Evolutionary conservation across 257 asterid species (phyloP), one percentile per base, ranked within the genome.

Genomic region (Ocimum tenuiflorum): DNA sequence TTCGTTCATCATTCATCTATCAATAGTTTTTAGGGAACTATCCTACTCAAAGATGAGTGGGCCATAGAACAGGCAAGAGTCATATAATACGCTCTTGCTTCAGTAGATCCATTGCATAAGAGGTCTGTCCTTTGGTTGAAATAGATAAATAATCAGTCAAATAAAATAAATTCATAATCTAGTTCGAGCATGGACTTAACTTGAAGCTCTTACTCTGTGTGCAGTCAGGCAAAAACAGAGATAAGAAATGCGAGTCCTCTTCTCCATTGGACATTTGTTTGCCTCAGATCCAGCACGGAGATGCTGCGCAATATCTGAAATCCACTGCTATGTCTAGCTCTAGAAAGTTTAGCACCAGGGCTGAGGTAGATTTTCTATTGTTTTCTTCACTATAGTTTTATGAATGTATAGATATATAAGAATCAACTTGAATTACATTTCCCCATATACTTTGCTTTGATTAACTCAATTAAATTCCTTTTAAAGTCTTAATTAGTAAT

Each of bases 101-200:
- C 62, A 69, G 74, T 54, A 84, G 95, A 82, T 69, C 80, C 61
- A 80, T 91, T 78, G 79, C 96, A 55, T 81, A 89, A 13, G 84
- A 91, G 96, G 97, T 91, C 61, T 73, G 78, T 51, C 23, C 77
- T 60, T 63, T 3, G 23, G 27, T 39, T 42, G 29, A n/a, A n/a
- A n/a, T n/a, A n/a, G n/a, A n/a, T n/a, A n/a, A n/a, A n/a, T n/a
- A n/a, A n/a, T n/a, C n/a, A n/a, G n/a, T n/a, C n/a, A n/a, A n/a
- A n/a, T n/a, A n/a, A n/a, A n/a, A n/a, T n/a, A n/a, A n/a, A n/a
- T n/a, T n/a, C n/a, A n/a, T n/a, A n/a, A n/a, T n/a, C n/a, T n/a
- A n/a, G n/a, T n/a, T n/a, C n/a, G n/a, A n/a, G n/a, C n/a, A n/a
- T n/a, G n/a, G n/a, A n/a, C n/a, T 7, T 70, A 60, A 52, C 50